phyloP scores from a whole-genome alignment of 495 filamentous ascomycete species.

The Umbilicaria muhlenbergii region DNA sequence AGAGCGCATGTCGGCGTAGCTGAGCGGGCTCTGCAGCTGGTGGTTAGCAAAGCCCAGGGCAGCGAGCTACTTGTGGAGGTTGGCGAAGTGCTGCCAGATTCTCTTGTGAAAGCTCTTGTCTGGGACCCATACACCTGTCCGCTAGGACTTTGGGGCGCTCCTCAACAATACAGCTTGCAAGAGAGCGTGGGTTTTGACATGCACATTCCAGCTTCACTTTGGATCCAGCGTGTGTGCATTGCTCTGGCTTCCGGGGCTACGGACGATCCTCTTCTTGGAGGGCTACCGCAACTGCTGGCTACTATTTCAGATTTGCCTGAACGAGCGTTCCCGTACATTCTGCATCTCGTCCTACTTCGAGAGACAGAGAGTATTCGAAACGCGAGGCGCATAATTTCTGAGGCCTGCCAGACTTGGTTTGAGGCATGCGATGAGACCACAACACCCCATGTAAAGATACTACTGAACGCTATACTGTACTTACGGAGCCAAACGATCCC shows the following conservation, averaged over 20 bases:
- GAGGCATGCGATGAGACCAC: conserved; percentile 14
- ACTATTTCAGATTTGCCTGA: conserved; percentile 51
- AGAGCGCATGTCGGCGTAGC: conserved; percentile 52
- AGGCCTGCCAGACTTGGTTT: conserved; percentile 8
- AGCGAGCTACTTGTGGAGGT: conserved; percentile 31
- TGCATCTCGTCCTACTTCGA: conserved; percentile 56
- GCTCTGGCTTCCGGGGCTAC: conserved; percentile 42
- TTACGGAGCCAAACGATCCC: conserved; percentile 67
- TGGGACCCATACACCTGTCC: conserved; percentile 31
- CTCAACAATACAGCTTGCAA: conserved; percentile 8
- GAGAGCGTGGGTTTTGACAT: background rate
- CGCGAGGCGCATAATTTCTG: conserved; percentile 21
- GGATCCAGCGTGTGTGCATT: conserved; percentile 49
- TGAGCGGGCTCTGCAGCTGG: conserved; percentile 58
- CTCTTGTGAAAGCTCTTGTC: conserved; percentile 26
- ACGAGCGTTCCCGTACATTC: conserved; percentile 57
- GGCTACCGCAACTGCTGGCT: conserved; percentile 44
- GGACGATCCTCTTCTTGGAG: conserved; percentile 48
- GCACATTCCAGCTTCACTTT: conserved; percentile 23
- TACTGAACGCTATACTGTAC: conserved; percentile 76
- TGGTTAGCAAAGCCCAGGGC: conserved; percentile 41
- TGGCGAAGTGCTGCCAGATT: conserved; percentile 24
- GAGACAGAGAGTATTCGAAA: conserved; percentile 17
- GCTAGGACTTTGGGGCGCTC: conserved; percentile 2
- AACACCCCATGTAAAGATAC: conserved; percentile 35